phyloP scores from a whole-genome alignment of 208 protist species.

The Kentomonas sorsogonicus region DNA sequence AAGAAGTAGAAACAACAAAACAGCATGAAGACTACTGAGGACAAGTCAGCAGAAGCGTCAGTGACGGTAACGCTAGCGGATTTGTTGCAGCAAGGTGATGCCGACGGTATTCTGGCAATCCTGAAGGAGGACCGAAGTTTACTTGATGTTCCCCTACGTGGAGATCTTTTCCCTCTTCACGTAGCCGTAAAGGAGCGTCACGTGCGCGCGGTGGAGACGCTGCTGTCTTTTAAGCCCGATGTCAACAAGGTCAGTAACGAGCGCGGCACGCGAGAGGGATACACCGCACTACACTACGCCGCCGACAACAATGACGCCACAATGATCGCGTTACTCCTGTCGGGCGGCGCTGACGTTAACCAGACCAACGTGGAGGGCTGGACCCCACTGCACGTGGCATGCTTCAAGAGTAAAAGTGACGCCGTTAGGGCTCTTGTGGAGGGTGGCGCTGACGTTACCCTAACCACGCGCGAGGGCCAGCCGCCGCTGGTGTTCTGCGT shows the following conservation, averaged over 20 bases:
- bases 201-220: slow-evolving; percentile 20
- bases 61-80: too few species aligned
- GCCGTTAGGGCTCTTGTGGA: slow-evolving; percentile 33
- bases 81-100: too few species aligned
- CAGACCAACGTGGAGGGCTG: slow-evolving; percentile 36
- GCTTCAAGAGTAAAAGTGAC: slow-evolving; percentile 34
- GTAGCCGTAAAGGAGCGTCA: slow-evolving; percentile 19
- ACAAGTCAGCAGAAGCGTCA: too few species aligned
- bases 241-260: too few species aligned
- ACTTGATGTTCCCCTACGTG: slow-evolving; percentile 15
- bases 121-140: too few species aligned
- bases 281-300: slow-evolving; percentile 53
- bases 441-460: slow-evolving; percentile 48
- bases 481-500: slow-evolving; percentile 49
- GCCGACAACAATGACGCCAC: slow-evolving; percentile 24
- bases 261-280: slow-evolving; percentile 33
- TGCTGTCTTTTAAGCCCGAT: too few species aligned
- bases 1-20: too few species aligned
- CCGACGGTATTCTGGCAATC: too few species aligned
- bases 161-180: slow-evolving; percentile 56
- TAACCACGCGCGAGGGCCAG: slow-evolving; percentile 23
- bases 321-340: slow-evolving; percentile 30
- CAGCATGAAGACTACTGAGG: too few species aligned
- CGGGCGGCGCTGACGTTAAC: slow-evolving; percentile 26
- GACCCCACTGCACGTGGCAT: slow-evolving; percentile 55